These are phyloP conservation scores for Epicoccum sorghinum DNA, from an alignment of 2,329 filamentous ascomycete genomes.

Conservation along the genomic window DNA sequence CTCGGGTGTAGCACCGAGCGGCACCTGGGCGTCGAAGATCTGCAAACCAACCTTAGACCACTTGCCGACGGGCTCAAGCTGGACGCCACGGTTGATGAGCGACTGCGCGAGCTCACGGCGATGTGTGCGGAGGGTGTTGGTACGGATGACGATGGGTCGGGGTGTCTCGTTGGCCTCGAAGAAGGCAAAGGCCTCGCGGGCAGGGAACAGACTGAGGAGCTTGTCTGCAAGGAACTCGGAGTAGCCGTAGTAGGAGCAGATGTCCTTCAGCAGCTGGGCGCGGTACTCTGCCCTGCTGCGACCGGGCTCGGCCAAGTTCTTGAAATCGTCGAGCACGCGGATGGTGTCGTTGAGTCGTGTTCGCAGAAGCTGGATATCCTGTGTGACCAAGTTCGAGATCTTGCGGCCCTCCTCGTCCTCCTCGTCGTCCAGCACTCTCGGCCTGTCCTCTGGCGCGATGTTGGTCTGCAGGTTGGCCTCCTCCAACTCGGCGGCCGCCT, in stretches of 20 bases:
- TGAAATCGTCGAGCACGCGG: conserved; percentile 87
- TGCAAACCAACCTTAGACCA: conserved; percentile 98
- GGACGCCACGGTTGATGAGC: conserved; percentile 94
- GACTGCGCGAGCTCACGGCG: conserved; percentile 84
- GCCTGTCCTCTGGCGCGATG: conserved; percentile 74
- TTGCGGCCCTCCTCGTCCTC: conserved; percentile 66
- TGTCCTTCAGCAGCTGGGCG: conserved; percentile 82
- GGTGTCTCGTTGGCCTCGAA: conserved; percentile 98
- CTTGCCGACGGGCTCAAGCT: conserved; percentile 94
- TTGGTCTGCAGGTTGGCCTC: conserved; percentile 91
- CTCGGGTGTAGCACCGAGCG: conserved; percentile 92
- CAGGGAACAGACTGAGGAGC: conserved; percentile 88
- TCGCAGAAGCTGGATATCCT: conserved; percentile 87
- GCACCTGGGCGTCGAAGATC: conserved; percentile 87
- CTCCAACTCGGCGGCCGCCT: conserved; percentile 83
- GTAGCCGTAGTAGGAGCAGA: conserved; percentile 97
- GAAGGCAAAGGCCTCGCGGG: conserved; percentile 94
- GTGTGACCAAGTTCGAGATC: conserved; percentile 67
- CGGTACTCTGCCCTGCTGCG: conserved; percentile 89
- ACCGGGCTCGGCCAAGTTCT: conserved; percentile 77
- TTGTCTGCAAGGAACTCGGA: conserved; percentile 94
- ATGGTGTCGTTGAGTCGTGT: conserved; percentile 92
- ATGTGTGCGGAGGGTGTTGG: conserved; percentile 86
- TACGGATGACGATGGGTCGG: conserved; percentile 92
- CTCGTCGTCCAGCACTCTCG: conserved; percentile 67